A percentile compares a stretch with the other conserved stretches of the same genome.
Conservation (phyloP, 2,329 filamentous ascomycete species). For the Phialophora chinensis region DNA sequence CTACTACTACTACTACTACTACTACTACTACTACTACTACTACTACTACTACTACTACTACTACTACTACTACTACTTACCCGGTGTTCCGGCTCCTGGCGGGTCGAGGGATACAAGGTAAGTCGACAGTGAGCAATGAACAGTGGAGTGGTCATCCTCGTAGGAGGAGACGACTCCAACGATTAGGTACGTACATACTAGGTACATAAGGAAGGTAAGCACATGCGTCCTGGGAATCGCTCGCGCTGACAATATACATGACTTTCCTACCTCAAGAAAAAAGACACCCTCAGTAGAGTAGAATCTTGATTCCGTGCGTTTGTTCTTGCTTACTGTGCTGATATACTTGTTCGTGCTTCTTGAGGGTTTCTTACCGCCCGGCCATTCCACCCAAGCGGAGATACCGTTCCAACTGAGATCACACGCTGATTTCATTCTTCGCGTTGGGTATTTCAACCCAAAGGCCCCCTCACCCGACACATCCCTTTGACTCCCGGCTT, state of each 20-base stretch:
- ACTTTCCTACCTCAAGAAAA: background rate
- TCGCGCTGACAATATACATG: slow-evolving; percentile 1
- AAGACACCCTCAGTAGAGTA: background rate
- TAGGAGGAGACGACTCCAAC: background rate
- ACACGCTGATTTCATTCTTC: no score
- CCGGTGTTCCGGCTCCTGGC: background rate
- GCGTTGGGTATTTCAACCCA: no score
- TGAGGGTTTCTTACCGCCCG: background rate
- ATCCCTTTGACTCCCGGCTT: no score
- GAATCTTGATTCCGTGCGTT: background rate
- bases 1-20: background rate
- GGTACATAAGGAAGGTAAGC: background rate
- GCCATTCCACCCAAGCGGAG: no score
- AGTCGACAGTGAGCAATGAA: background rate
- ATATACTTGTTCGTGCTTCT: background rate
- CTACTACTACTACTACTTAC: no score
- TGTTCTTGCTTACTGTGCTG: background rate
- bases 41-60: no score
- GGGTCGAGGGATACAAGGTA: background rate
- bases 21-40: no score
- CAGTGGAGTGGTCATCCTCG: background rate
- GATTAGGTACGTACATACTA: background rate
- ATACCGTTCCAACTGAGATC: no score
- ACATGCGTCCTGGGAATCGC: background rate
- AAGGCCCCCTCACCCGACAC: no score